Conservation (phyloP, 345 rosid genomes). For the Rhizophora mangle region DNA sequence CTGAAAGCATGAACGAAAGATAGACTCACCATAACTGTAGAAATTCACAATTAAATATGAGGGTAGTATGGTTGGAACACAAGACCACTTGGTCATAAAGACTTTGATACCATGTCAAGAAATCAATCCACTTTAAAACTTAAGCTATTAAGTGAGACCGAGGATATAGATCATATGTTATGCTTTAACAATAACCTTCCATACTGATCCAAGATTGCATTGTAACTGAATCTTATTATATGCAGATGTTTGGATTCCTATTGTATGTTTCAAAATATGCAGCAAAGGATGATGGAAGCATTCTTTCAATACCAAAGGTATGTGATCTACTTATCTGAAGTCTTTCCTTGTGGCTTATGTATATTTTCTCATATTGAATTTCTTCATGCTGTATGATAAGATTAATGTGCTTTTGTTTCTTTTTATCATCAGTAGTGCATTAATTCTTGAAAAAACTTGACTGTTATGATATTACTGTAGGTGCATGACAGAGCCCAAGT, state of each 20-base stretch:
- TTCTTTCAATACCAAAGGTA: conserved; percentile 69
- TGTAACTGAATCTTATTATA: conserved; percentile 2
- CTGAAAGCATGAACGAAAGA: too few relatives aligned
- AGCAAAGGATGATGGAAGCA: conserved; percentile 40
- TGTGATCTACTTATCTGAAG: neutral
- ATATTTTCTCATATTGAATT: neutral
- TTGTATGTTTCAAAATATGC: conserved; percentile 58
- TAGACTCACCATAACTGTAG: too few relatives aligned
- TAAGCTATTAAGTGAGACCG: too few relatives aligned
- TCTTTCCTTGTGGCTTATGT: neutral
- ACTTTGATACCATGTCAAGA: too few relatives aligned
- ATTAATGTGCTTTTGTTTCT: neutral
- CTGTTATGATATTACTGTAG: conserved; percentile 35
- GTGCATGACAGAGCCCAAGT: conserved; percentile 94
- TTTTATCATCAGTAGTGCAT: neutral
- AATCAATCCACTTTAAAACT: too few relatives aligned
- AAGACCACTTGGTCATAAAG: too few relatives aligned
- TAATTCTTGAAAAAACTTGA: neutral
- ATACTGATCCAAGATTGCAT: conserved; percentile 11
- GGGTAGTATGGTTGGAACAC: too few relatives aligned
- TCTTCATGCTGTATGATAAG: neutral
- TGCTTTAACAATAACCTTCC: neutral
- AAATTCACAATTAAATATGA: too few relatives aligned
- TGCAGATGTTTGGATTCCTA: conserved; percentile 84
- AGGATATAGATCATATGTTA: too few relatives aligned